A percentile compares a stretch with the other conserved stretches of the same genome.
These are phyloP conservation scores for Dendrobium huoshanense DNA, from an alignment of 106 monocot species.

Conservation along the genomic window DNA sequence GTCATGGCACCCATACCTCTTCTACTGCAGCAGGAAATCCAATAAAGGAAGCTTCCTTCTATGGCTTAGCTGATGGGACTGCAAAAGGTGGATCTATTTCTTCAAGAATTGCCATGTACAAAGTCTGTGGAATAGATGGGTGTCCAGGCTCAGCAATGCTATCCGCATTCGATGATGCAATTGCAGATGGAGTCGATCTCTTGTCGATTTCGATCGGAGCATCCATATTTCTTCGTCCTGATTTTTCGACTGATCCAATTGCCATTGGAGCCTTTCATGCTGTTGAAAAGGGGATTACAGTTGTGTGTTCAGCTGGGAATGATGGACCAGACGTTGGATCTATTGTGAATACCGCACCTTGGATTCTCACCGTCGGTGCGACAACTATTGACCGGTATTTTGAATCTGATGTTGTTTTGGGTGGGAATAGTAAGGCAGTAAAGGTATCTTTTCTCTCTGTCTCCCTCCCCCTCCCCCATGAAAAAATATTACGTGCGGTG, in stretches of 20 bases:
- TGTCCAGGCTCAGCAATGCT: constrained; percentile 65
- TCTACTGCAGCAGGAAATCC: constrained; percentile 61
- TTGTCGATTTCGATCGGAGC: constrained; percentile 69
- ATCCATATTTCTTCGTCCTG: constrained; percentile 17
- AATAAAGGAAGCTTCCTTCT: constrained; percentile 51
- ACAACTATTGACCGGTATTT: constrained; percentile 62
- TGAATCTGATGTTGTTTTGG: constrained; percentile 59
- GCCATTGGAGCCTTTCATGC: constrained; percentile 86
- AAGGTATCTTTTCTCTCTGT: constrained; percentile 17
- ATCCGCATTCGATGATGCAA: constrained; percentile 58
- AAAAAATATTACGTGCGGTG: too few relatives aligned
- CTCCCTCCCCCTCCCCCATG: background rate
- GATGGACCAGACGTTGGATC: constrained; percentile 39
- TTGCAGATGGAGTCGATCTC: constrained; percentile 64
- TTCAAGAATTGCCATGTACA: constrained; percentile 61
- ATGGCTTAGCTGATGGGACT: constrained; percentile 53
- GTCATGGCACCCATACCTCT: constrained; percentile 83
- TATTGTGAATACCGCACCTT: constrained; percentile 63
- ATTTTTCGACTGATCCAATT: constrained; percentile 48
- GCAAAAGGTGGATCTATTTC: constrained; percentile 64
- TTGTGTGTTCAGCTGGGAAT: constrained; percentile 84
- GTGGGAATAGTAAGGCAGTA: constrained; percentile 32
- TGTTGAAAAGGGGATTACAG: constrained; percentile 49
- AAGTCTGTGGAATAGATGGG: constrained; percentile 35
- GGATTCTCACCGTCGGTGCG: constrained; percentile 80